These are phyloP conservation scores for Lactarius akahatsu DNA, from an alignment of 768 basidiomycete species.

Conservation along the genomic window DNA sequence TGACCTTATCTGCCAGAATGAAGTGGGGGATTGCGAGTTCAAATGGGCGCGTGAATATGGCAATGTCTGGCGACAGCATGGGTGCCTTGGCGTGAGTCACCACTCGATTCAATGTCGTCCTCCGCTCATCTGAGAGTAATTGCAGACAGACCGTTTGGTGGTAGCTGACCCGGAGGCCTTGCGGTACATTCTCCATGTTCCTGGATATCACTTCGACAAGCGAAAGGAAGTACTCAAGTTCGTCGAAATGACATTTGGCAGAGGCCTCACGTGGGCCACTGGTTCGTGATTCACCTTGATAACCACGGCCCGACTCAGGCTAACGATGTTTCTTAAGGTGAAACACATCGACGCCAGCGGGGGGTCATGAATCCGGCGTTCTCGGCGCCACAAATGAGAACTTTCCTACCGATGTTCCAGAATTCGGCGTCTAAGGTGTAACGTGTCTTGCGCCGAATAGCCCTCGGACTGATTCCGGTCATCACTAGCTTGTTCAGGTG, in stretches of 20 bases:
- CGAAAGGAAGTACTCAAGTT: slow-evolving; percentile 11
- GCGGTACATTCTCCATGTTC: slow-evolving; percentile 34
- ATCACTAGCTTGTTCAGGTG: slow-evolving; percentile 29
- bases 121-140: slow-evolving; percentile 18
- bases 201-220: slow-evolving; percentile 32
- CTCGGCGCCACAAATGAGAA: slow-evolving; percentile 30
- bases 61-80: slow-evolving; percentile 27
- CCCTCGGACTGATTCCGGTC: not conserved
- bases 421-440: slow-evolving; percentile 27
- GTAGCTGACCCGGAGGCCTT: slow-evolving; percentile 28
- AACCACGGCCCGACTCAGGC: no score
- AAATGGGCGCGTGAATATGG: slow-evolving; percentile 30
- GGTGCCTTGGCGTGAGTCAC: slow-evolving; percentile 29
- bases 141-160: slow-evolving; percentile 2
- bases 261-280: slow-evolving; percentile 26
- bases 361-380: slow-evolving; percentile 35
- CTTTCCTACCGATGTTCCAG: slow-evolving; percentile 32
- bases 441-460: not conserved
- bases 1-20: no score
- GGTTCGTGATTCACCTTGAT: slow-evolving; percentile 22
- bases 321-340: slow-evolving; percentile 15
- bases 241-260: slow-evolving; percentile 26
- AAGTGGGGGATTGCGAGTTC: slow-evolving; percentile 29
- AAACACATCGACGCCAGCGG: slow-evolving; percentile 31
- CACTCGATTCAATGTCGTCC: not conserved